These are phyloP conservation scores for Yamadazyma nakazawae DNA, from an alignment of 805 yeast genomes.

Conservation along the genomic window DNA sequence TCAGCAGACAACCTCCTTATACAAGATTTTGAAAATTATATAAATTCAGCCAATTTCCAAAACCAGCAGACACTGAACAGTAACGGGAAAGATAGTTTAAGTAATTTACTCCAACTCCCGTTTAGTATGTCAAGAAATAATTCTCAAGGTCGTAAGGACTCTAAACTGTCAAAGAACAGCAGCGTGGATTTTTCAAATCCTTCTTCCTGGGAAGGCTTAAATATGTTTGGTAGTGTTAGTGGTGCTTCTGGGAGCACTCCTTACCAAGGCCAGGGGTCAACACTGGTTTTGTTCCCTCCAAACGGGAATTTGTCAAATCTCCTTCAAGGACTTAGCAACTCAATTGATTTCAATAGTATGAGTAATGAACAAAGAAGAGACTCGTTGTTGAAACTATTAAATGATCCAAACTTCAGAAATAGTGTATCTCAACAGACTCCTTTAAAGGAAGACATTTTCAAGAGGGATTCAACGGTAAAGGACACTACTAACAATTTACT, in stretches of 20 bases:
- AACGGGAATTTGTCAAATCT: slow-evolving; percentile 30
- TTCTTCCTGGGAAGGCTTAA: slow-evolving; percentile 23
- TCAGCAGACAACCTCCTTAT: slow-evolving; percentile 20
- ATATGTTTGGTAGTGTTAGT: slow-evolving; percentile 10
- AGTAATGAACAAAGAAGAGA: slow-evolving; percentile 39
- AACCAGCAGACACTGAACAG: not conserved
- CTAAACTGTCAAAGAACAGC: slow-evolving; percentile 25
- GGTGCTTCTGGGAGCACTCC: slow-evolving; percentile 19
- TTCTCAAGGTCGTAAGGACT: slow-evolving; percentile 15
- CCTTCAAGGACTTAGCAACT: slow-evolving; percentile 30
- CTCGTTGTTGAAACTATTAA: slow-evolving; percentile 35
- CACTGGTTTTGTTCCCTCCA: slow-evolving; percentile 11
- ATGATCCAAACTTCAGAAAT: slow-evolving; percentile 23
- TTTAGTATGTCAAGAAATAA: slow-evolving; percentile 12
- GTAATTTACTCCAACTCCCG: slow-evolving; percentile 21
- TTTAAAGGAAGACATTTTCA: slow-evolving; percentile 39
- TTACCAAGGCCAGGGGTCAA: not conserved
- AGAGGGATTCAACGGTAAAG: slow-evolving; percentile 12
- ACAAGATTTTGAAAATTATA: slow-evolving; percentile 32
- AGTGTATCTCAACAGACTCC: slow-evolving; percentile 16
- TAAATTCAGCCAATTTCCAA: slow-evolving; percentile 14
- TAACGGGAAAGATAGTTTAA: slow-evolving; percentile 26
- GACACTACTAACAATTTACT: not conserved
- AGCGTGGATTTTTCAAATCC: slow-evolving; percentile 24
- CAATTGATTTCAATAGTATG: slow-evolving; percentile 37